Conservation (phyloP, 352 stramenopile genomes). For the Globisporangium splendens region DNA sequence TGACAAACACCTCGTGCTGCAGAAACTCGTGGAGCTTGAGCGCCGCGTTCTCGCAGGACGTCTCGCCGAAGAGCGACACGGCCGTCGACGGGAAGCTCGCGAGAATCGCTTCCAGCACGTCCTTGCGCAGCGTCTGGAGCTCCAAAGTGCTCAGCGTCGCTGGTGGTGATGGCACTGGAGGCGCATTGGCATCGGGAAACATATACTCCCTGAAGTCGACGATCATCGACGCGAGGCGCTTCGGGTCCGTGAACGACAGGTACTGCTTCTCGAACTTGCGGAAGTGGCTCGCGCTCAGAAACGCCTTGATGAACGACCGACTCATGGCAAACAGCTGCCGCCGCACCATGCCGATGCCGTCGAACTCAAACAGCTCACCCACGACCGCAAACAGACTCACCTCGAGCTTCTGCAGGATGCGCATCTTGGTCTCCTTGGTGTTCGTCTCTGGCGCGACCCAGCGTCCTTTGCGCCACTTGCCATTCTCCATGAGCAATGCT, state of each 20-base stretch:
- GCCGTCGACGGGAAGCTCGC: slow-evolving; percentile 66
- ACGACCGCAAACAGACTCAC: slow-evolving; percentile 72
- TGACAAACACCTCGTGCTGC: slow-evolving; percentile 85
- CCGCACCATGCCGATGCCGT: slow-evolving; percentile 76
- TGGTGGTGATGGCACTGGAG: slow-evolving; percentile 6
- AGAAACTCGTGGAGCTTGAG: slow-evolving; percentile 86
- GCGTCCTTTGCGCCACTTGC: slow-evolving; percentile 55
- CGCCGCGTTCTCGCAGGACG: slow-evolving; percentile 63
- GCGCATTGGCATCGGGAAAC: slow-evolving; percentile 35
- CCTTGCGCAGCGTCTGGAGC: slow-evolving; percentile 53
- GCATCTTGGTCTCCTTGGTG: slow-evolving; percentile 80
- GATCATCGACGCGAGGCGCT: slow-evolving; percentile 55
- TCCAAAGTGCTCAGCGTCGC: slow-evolving; percentile 23
- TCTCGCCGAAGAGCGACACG: slow-evolving; percentile 77
- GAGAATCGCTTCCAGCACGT: slow-evolving; percentile 68
- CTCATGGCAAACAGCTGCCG: slow-evolving; percentile 84
- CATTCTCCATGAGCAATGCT: slow-evolving; percentile 57
- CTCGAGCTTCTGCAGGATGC: slow-evolving; percentile 75
- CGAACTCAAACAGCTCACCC: slow-evolving; percentile 83
- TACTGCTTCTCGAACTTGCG: slow-evolving; percentile 80
- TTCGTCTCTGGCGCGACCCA: slow-evolving; percentile 63
- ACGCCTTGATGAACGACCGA: slow-evolving; percentile 77
- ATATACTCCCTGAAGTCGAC: slow-evolving; percentile 54
- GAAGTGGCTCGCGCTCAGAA: slow-evolving; percentile 77
- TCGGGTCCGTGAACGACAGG: slow-evolving; percentile 74